Evolutionary conservation across 2,329 filamentous ascomycete species (phyloP), one percentile per base, ranked within the genome.

Genomic region (Colletotrichum sansevieriae): DNA sequence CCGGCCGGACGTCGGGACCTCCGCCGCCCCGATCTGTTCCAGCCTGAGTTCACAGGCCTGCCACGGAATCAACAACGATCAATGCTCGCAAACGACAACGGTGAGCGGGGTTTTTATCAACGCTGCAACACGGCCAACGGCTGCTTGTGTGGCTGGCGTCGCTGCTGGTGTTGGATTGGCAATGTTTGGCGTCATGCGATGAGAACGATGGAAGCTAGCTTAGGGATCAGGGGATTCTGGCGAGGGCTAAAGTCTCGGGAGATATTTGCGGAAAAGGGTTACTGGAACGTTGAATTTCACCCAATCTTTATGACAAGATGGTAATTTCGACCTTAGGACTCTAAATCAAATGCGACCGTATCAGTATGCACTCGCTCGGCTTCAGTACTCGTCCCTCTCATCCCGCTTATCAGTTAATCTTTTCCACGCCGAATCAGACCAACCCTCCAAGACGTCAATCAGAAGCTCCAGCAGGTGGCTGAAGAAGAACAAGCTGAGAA

Each of bases 401-500:
- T 63, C 49, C 2, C 46, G 37, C 25, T 29, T 37, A 11, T n/a
- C 15, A 10, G 55, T 20, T 22, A 52, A 47, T 12, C n/a, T 51
- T 20, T 56, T 18, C 13, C 18, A 46, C 20, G 33, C 51, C 9
- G 29, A 13, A 10, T 72, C 70, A 7, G 77, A 71, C 75, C 76
- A 78, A 44, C 76, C 77, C 59, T 85, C 83, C 41, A 85, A 71
- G 20, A 77, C 74, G 63, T 85, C 83, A 70, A 79, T 83, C n/a
- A 81, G 72, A 70, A 80, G 79, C 78, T 83, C 82, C 73, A 85
- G 75, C 63, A 84, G 65, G 49, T 80, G 78, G 66, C 81, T 80
- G 72, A 85, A 84, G 75, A 85, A 85, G 75, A 89, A 84, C 51
- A 94, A 77, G 43, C 85, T 78, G 9, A 88, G 68, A 59, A 91